phyloP scores from a whole-genome alignment of 208 protist genomes.

The Acanthamoeba royreba region DNA sequence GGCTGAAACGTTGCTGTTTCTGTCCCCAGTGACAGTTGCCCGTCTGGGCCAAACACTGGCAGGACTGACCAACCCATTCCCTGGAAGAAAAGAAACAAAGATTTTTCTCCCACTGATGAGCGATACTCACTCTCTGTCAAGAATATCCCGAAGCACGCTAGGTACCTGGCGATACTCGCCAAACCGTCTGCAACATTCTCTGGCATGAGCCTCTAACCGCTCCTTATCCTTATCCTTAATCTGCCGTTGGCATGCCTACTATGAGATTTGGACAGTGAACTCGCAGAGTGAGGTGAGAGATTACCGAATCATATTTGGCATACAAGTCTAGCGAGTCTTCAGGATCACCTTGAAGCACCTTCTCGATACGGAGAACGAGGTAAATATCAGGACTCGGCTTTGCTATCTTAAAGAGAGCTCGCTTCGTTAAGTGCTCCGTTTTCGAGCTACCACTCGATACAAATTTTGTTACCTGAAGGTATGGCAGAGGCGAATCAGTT shows the following conservation, averaged over 20 bases:
- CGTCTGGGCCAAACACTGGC: not conserved
- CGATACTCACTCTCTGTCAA: no score
- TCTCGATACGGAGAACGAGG: constrained; percentile 58
- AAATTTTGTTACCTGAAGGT: not conserved
- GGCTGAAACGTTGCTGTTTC: not conserved
- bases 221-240: constrained; percentile 6
- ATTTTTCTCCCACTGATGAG: no score
- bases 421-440: not conserved
- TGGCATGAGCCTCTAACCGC: not conserved
- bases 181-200: not conserved
- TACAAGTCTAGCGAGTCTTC: not conserved
- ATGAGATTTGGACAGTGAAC: not conserved
- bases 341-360: constrained; percentile 49
- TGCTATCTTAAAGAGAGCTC: not conserved
- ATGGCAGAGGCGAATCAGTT: not conserved
- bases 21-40: not conserved
- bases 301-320: constrained; percentile 24
- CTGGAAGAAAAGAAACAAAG: not conserved
- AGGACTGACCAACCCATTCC: not conserved
- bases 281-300: not conserved
- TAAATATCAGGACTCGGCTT: not conserved
- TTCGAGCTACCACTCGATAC: not conserved
- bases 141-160: not conserved
- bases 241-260: not conserved
- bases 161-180: not conserved